phyloP scores from a whole-genome alignment of 179 eudicot genomes.

The Carnegiea gigantea region DNA sequence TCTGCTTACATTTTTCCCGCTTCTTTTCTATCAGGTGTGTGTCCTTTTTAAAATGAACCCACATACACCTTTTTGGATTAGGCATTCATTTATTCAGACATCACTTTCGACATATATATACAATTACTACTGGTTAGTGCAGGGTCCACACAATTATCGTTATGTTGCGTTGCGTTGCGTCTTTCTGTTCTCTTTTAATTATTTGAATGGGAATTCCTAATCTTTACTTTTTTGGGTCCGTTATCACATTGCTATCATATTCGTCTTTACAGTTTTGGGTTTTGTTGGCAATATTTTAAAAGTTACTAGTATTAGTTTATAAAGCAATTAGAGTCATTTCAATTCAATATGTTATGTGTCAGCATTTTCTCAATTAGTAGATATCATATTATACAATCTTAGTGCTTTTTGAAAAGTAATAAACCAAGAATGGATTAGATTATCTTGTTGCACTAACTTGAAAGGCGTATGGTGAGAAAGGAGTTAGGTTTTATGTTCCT shows the following conservation, averaged over 20 bases:
- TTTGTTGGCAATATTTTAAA: not conserved
- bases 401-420: not conserved
- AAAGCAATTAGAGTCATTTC: not conserved
- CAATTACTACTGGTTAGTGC: not conserved
- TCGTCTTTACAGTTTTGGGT: not conserved
- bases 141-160: not conserved
- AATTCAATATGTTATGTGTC: not conserved
- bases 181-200: conserved; percentile 6
- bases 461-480: not conserved
- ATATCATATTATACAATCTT: not conserved
- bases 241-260: not conserved
- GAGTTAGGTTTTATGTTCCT: conserved; percentile 1
- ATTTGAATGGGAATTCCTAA: not conserved
- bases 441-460: conserved; percentile 1
- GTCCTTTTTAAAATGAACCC: not conserved
- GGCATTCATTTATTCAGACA: not conserved
- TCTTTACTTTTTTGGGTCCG: not conserved
- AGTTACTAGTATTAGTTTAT: not conserved
- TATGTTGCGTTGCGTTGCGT: conserved; percentile 2
- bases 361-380: not conserved
- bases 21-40: not conserved
- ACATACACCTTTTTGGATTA: conserved; percentile 1
- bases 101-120: not conserved
- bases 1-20: not conserved
- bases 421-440: not conserved